Evolutionary conservation across 1,284 basidiomycete species (phyloP).

Genomic region (Moesziomyces parantarcticus): DNA sequence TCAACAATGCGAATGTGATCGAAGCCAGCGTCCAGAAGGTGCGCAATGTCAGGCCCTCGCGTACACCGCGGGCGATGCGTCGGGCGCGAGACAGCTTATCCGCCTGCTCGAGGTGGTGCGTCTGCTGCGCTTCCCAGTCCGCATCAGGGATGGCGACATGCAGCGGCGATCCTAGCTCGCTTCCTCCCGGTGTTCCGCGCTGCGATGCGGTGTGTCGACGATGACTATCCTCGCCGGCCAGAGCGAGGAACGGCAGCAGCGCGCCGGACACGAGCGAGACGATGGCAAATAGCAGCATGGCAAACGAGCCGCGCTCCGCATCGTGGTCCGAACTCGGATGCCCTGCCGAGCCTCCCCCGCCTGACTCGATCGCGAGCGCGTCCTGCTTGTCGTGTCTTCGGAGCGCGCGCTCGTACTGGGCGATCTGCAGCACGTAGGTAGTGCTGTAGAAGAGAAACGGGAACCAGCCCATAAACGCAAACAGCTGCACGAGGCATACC

Average conservation of each 20-base stretch:
- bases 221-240: constrained; percentile 38
- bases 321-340: constrained; percentile 40
- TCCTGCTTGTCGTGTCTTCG: constrained; percentile 64
- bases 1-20: constrained; percentile 40
- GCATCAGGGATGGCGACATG: constrained; percentile 3
- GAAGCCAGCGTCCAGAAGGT: constrained; percentile 59
- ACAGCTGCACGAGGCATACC: constrained; percentile 82
- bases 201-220: not conserved
- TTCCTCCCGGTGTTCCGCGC: not conserved
- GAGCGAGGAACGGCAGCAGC: constrained; percentile 54
- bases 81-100: constrained; percentile 20
- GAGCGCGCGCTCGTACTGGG: constrained; percentile 78
- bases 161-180: constrained; percentile 3
- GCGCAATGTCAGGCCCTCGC: constrained; percentile 46
- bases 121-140: constrained; percentile 13
- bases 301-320: constrained; percentile 58
- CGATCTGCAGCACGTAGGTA: constrained; percentile 88
- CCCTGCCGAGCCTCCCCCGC: not conserved
- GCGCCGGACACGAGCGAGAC: constrained; percentile 52
- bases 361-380: not conserved
- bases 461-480: constrained; percentile 87
- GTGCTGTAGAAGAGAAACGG: constrained; percentile 72
- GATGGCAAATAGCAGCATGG: constrained; percentile 61
- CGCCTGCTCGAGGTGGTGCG: constrained; percentile 2
- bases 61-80: constrained; percentile 21